Evolutionary conservation across 1,139 yeast species (phyloP), one percentile per base, ranked within the genome.

Genomic region (Protomyces gravidus): DNA sequence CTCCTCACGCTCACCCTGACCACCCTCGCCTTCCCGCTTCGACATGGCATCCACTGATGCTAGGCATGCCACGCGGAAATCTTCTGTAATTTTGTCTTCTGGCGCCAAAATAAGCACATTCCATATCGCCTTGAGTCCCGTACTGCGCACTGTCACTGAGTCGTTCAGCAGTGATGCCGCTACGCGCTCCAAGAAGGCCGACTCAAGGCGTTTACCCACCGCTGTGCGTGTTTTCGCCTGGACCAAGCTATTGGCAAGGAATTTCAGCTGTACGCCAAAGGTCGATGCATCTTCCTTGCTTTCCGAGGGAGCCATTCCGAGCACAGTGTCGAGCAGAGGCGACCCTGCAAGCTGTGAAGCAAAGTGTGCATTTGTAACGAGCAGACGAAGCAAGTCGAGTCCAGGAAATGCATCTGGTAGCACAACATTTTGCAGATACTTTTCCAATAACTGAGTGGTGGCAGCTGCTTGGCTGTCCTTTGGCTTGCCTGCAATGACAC

Each of bases 381-480:
- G 36, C n/a, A 53, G 17, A 7, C 58, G 58, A 5, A 53, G n/a
- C 39, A 53, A 21, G 27, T 53, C 58, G 9, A 53, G 25, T 4
- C 47, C 58, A 3, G 58, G 58, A 13, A 32, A 53, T 9, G 40
- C 40, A 26, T 32, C 40, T 17, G 46, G 21, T 4, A 39, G 13
- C 3, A 19, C 19, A 7, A 46, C 51, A 11, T 45, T 26, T 13
- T 32, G 26, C 27, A 53, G n/a, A 28, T 53, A 53, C 19, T 2
- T 25, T 32, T 15, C 36, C 30, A n/a, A 46, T 36, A 33, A 19
- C 30, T 11, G 27, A 36, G 27, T 33, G 6, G 23, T 45, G 25
- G n/a, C 45, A 5, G 13, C 9, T 6, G n/a, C 23, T 5, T 7
- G 39, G 23, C n/a, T 23, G 13, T 13, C 21, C 7, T 6, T 30